phyloP scores from a whole-genome alignment of 2,329 filamentous ascomycete species.

The Amauroascus verrucosus region DNA sequence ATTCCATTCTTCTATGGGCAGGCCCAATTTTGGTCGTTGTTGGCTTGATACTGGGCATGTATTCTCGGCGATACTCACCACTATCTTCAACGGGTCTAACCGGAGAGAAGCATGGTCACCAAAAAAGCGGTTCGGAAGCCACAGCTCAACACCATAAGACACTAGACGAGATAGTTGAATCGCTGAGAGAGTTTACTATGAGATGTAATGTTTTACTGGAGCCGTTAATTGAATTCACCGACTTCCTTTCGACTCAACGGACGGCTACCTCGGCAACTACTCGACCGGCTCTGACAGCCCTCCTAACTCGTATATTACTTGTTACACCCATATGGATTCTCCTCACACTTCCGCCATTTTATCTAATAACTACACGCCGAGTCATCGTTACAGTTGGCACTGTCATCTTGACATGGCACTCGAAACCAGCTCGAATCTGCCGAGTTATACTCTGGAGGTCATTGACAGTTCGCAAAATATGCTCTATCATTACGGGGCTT shows the following conservation, averaged over 20 bases:
- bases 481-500: constrained; percentile 68
- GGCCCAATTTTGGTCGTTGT: constrained; percentile 75
- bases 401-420: constrained; percentile 81
- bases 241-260: constrained; percentile 83
- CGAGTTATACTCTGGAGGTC: constrained; percentile 88
- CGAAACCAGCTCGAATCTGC: constrained; percentile 70
- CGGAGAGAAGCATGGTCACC: constrained; percentile 50
- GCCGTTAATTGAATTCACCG: constrained; percentile 76
- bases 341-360: constrained; percentile 69
- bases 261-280: constrained; percentile 88
- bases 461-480: constrained; percentile 57
- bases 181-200: constrained; percentile 77
- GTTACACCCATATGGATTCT: constrained; percentile 81
- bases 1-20: constrained; percentile 65
- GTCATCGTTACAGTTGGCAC: constrained; percentile 81
- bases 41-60: constrained; percentile 81
- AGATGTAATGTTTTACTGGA: constrained; percentile 88
- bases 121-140: constrained; percentile 47
- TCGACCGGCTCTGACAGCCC: constrained; percentile 72
- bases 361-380: constrained; percentile 75
- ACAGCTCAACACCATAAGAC: constrained; percentile 80
- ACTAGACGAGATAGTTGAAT: constrained; percentile 93
- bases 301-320: constrained; percentile 80
- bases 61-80: constrained; percentile 77
- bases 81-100: constrained; percentile 76